Percentiles rank a stretch among this genome's conserved stretches.
Evolutionary conservation across 805 yeast species (phyloP).

Genomic region (Wickerhamomyces sydowiorum): DNA sequence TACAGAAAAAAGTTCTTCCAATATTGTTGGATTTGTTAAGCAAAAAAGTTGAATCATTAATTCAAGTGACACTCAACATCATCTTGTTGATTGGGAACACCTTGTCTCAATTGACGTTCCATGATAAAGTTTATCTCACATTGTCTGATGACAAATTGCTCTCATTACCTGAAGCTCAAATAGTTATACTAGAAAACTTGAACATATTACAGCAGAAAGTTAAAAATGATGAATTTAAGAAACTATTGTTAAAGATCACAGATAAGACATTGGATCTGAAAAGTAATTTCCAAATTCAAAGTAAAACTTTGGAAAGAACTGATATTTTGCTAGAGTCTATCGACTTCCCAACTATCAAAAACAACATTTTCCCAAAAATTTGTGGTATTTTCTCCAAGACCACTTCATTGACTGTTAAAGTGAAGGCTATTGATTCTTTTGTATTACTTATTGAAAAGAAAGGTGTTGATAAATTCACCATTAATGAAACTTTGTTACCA

Average conservation of each 20-base stretch:
- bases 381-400: conserved; percentile 77
- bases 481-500: conserved; percentile 79
- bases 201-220: conserved; percentile 41
- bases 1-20: too few species aligned
- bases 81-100: conserved; percentile 57
- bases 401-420: conserved; percentile 73
- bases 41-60: conserved; percentile 34
- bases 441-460: conserved; percentile 49
- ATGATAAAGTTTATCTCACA: conserved; percentile 56
- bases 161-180: conserved; percentile 33
- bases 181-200: conserved; percentile 43
- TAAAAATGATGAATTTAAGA: conserved; percentile 46
- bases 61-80: conserved; percentile 45
- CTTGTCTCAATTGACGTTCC: conserved; percentile 73
- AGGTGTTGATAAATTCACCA: conserved; percentile 63
- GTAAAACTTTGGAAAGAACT: conserved; percentile 40
- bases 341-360: conserved; percentile 69
- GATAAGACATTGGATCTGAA: conserved; percentile 26
- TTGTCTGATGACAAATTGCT: conserved; percentile 28
- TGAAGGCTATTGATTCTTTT: conserved; percentile 58
- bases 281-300: conserved; percentile 42
- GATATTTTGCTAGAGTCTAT: conserved; percentile 37
- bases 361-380: conserved; percentile 66
- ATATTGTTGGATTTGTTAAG: conserved; percentile 48
- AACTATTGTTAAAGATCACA: conserved; percentile 38